These are phyloP conservation scores for Saitozyma sp. DNA, from an alignment of 768 basidiomycete genomes.

Conservation along the genomic window DNA sequence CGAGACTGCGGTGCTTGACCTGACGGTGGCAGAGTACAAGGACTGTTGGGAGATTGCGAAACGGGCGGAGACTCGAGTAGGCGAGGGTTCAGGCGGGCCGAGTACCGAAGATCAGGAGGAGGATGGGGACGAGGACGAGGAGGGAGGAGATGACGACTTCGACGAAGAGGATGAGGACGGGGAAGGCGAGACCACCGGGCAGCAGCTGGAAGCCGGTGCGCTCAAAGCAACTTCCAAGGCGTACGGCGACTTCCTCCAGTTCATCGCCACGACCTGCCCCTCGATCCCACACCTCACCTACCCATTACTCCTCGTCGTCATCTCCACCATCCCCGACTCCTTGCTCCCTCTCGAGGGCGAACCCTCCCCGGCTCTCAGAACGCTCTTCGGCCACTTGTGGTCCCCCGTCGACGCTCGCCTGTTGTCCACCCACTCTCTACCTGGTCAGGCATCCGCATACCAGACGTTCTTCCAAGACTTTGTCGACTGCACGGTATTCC, in stretches of 20 bases:
- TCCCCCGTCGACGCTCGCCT: slow-evolving; percentile 71
- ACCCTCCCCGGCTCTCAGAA: slow-evolving; percentile 52
- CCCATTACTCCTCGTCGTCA: slow-evolving; percentile 72
- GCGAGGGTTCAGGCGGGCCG: no score
- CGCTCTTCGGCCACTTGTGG: slow-evolving; percentile 78
- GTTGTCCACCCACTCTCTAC: slow-evolving; percentile 61
- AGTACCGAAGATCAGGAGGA: slow-evolving; percentile 8
- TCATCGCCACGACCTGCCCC: slow-evolving; percentile 76
- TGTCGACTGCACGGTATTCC: slow-evolving; percentile 68
- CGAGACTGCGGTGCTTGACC: no score
- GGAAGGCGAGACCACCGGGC: slow-evolving; percentile 15
- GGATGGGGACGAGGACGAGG: slow-evolving; percentile 49
- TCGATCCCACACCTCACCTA: slow-evolving; percentile 77
- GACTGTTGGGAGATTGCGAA: slow-evolving; percentile 62
- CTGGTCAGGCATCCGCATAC: slow-evolving; percentile 58
- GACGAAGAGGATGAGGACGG: slow-evolving; percentile 52
- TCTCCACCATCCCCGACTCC: slow-evolving; percentile 71
- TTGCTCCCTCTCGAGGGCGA: slow-evolving; percentile 41
- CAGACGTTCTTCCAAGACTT: slow-evolving; percentile 67
- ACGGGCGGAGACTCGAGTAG: slow-evolving; percentile 40
- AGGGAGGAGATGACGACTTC: slow-evolving; percentile 55
- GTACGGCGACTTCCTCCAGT: slow-evolving; percentile 73
- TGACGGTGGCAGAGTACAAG: slow-evolving; percentile 60
- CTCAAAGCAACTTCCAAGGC: slow-evolving; percentile 48
- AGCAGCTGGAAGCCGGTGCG: neutral